Conservation (phyloP, 1,139 yeast genomes). For the Blastobotrys capitulatus region DNA sequence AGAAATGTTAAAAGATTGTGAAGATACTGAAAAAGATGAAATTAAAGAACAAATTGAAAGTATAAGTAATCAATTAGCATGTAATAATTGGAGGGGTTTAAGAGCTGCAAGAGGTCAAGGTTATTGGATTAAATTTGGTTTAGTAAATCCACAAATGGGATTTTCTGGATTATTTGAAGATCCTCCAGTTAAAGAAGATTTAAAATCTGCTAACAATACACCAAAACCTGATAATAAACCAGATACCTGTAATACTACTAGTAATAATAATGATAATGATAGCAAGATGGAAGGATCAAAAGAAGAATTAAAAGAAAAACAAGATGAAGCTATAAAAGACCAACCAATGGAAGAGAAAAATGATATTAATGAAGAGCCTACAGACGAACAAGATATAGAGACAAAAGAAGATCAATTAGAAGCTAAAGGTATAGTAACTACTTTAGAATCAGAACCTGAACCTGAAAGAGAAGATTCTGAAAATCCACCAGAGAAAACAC, state of each 20-base stretch:
- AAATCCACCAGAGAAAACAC: constrained; percentile 2
- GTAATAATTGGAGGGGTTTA: constrained; percentile 32
- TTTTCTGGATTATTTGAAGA: constrained; percentile 25
- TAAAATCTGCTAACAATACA: background rate
- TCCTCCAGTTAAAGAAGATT: background rate
- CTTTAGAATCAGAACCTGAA: background rate
- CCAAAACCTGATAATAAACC: background rate
- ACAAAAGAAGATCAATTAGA: no score
- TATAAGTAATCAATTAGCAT: constrained; percentile 18
- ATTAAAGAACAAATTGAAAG: constrained; percentile 12
- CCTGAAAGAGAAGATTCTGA: background rate
- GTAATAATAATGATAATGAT: background rate
- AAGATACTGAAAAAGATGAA: constrained; percentile 4
- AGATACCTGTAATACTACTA: background rate
- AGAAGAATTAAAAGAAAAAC: background rate
- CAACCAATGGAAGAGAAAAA: background rate
- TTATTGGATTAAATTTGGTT: constrained; percentile 28
- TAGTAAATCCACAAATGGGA: constrained; percentile 22
- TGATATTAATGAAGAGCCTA: no score
- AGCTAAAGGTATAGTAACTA: no score
- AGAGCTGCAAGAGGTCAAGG: constrained; percentile 32
- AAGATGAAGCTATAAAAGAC: background rate
- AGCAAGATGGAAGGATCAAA: background rate
- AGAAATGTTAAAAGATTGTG: constrained; percentile 4
- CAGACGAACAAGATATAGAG: no score